These are phyloP conservation scores for Penicillium dipodomyicola DNA, from an alignment of 495 filamentous ascomycete species.

Conservation along the genomic window DNA sequence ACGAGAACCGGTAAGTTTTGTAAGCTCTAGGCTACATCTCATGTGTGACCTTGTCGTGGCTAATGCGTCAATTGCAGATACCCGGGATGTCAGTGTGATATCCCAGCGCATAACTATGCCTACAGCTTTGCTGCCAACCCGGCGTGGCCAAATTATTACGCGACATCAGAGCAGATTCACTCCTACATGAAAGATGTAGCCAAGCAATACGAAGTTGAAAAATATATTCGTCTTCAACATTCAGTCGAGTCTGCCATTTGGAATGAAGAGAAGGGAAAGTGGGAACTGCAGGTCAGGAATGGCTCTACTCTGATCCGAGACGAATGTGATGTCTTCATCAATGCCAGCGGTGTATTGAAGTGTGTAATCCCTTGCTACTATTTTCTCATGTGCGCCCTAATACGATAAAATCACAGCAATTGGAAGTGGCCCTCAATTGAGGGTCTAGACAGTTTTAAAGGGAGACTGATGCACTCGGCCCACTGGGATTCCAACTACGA, in stretches of 20 bases:
- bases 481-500: constrained; percentile 36
- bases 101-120: constrained; percentile 51
- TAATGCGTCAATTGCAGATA: constrained; percentile 19
- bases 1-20: constrained; percentile 45
- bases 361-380: neutral
- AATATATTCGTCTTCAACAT: constrained; percentile 30
- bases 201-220: constrained; percentile 30
- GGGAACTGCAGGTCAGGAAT: constrained; percentile 41
- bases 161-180: constrained; percentile 52
- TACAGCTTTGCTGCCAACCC: constrained; percentile 53
- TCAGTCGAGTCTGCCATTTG: constrained; percentile 29
- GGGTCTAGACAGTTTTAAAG: constrained; percentile 45
- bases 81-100: constrained; percentile 52
- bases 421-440: constrained; percentile 50
- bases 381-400: neutral
- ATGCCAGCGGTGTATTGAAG: constrained; percentile 50
- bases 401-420: constrained; percentile 18
- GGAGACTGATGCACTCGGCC: constrained; percentile 49
- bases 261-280: constrained; percentile 34
- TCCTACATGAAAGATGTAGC: constrained; percentile 53
- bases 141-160: constrained; percentile 55
- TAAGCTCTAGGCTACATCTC: too few relatives aligned
- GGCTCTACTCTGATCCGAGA: constrained; percentile 27
- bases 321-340: constrained; percentile 46
- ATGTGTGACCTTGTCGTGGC: too few relatives aligned